Conservation (phyloP, 495 filamentous ascomycete species). For the Opeltia flavorubescens region DNA sequence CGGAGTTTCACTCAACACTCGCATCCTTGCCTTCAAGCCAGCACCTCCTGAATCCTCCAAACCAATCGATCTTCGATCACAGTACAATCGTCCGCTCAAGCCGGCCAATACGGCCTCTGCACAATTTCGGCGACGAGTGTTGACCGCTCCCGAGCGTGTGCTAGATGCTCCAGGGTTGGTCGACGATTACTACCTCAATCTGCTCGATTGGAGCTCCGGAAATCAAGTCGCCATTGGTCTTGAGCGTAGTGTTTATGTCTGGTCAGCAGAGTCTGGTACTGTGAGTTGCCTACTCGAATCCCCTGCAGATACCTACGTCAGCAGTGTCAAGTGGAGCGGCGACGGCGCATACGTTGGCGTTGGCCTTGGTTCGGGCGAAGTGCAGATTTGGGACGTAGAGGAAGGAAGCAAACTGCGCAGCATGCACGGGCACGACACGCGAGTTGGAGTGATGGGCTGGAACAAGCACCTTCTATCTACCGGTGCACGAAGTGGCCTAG, state of each 20-base stretch:
- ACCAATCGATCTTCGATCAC: slow-evolving; percentile 90
- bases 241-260: slow-evolving; percentile 93
- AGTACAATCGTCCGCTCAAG: slow-evolving; percentile 95
- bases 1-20: slow-evolving; percentile 80
- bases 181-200: slow-evolving; percentile 98
- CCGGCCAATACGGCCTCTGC: slow-evolving; percentile 54
- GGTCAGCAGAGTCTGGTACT: slow-evolving; percentile 90
- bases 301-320: slow-evolving; percentile 80
- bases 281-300: slow-evolving; percentile 81
- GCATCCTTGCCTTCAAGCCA: slow-evolving; percentile 98
- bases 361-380: slow-evolving; percentile 85
- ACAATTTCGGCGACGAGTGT: slow-evolving; percentile 78
- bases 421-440: slow-evolving; percentile 95
- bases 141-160: slow-evolving; percentile 90
- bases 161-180: slow-evolving; percentile 93
- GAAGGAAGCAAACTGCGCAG: slow-evolving; percentile 89
- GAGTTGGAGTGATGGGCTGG: slow-evolving; percentile 97
- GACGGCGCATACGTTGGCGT: slow-evolving; percentile 95
- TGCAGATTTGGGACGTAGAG: slow-evolving; percentile 98
- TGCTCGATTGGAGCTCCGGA: slow-evolving; percentile 91
- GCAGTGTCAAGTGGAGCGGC: slow-evolving; percentile 96
- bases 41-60: slow-evolving; percentile 91
- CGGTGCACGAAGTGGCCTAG: slow-evolving; percentile 83
- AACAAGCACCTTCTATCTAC: slow-evolving; percentile 95
- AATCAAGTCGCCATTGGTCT: slow-evolving; percentile 98